These are phyloP conservation scores for Suillus luteus DNA, from an alignment of 768 basidiomycete species.

Conservation along the genomic window DNA sequence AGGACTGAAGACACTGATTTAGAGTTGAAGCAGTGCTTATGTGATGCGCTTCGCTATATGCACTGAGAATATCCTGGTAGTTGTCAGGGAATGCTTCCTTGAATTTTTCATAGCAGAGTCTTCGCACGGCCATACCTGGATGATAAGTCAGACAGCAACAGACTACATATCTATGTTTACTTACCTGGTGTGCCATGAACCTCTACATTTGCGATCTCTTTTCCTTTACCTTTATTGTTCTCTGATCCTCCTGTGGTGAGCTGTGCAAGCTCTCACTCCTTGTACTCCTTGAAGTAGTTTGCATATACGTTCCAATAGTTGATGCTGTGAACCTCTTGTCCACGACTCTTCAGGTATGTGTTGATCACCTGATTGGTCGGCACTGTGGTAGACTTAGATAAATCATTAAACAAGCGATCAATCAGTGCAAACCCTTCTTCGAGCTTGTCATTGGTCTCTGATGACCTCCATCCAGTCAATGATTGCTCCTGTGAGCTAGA, in stretches of 20 bases:
- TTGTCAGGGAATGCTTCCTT: neutral
- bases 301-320: slow-evolving; percentile 12
- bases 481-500: neutral
- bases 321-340: neutral
- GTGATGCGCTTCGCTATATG: neutral
- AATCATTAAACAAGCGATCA: neutral
- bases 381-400: neutral
- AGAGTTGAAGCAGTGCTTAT: neutral
- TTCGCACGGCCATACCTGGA: neutral
- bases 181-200: neutral
- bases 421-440: neutral
- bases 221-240: neutral
- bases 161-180: neutral
- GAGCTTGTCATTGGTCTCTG: neutral
- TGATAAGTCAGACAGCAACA: neutral
- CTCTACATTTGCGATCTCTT: neutral
- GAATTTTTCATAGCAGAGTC: neutral
- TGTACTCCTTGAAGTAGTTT: slow-evolving; percentile 10
- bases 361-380: neutral
- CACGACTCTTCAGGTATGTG: slow-evolving; percentile 8
- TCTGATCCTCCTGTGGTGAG: too few species aligned
- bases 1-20: neutral
- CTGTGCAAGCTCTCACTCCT: slow-evolving; percentile 11
- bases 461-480: neutral
- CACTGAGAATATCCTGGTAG: neutral